A percentile compares a stretch with the other conserved stretches of the same genome.
Conservation (phyloP, 768 basidiomycete genomes). For the Rhodotorula paludigena region DNA sequence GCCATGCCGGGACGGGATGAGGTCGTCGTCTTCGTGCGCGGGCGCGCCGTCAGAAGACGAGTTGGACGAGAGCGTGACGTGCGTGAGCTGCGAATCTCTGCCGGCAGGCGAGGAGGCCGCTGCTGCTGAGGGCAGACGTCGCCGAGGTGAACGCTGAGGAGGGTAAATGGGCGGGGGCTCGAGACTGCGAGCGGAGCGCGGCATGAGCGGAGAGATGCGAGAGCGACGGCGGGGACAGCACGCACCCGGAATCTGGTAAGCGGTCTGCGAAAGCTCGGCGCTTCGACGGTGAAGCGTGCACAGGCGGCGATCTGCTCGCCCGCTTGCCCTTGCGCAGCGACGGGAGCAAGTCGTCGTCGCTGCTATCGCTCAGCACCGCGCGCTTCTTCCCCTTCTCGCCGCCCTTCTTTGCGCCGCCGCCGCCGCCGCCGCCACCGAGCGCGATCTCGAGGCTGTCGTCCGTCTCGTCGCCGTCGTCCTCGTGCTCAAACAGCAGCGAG, state of each 20-base stretch:
- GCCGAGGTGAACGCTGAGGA: not conserved
- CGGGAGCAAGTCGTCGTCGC: not conserved
- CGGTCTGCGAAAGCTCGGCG: too few species aligned
- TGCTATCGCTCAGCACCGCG: not conserved
- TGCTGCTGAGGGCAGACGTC: not conserved
- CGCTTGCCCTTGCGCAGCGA: not conserved
- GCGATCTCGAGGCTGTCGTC: conserved; percentile 8
- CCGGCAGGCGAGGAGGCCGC: not conserved
- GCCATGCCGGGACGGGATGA: too few species aligned
- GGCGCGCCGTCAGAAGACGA: not conserved
- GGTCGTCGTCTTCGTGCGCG: not conserved
- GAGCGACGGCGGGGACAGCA: too few species aligned
- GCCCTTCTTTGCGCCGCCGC: not conserved
- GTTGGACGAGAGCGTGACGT: not conserved
- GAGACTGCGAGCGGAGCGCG: too few species aligned
- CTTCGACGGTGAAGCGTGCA: not conserved
- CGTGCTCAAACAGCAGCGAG: not conserved
- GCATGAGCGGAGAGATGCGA: too few species aligned
- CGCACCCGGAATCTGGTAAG: too few species aligned
- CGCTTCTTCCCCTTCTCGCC: not conserved
- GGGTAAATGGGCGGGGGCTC: too few species aligned
- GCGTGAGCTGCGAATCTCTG: not conserved
- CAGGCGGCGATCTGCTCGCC: not conserved
- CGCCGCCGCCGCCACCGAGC: not conserved
- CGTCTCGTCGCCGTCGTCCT: conserved; percentile 1